Conservation (phyloP, 2,329 filamentous ascomycete genomes). For the Plenodomus lindquistii region DNA sequence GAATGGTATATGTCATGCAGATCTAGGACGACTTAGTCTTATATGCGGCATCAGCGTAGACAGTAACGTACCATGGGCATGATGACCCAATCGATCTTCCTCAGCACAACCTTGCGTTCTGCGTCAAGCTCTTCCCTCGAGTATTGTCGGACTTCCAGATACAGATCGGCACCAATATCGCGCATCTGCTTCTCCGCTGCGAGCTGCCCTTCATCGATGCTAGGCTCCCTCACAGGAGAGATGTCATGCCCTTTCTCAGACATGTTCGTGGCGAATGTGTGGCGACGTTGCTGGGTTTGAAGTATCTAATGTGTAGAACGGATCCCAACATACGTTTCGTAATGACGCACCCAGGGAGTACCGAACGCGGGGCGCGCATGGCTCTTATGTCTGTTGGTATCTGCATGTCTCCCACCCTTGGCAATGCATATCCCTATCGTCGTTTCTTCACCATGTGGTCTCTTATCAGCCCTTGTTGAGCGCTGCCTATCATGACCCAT, state of each 20-base stretch:
- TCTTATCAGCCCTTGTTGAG: conserved; percentile 7
- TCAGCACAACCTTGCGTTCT: conserved; percentile 48
- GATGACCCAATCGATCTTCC: conserved; percentile 53
- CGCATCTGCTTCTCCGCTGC: conserved; percentile 42
- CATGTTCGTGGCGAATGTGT: no score
- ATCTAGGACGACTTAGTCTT: conserved; percentile 24
- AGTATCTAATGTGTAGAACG: no score
- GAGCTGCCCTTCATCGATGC: conserved; percentile 33
- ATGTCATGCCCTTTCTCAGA: conserved; percentile 28
- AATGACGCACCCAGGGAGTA: neutral
- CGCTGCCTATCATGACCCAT: conserved; percentile 16
- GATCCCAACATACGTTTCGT: no score
- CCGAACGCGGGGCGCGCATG: neutral
- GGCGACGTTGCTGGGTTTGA: no score
- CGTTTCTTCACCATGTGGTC: neutral
- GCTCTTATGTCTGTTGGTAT: conserved; percentile 1
- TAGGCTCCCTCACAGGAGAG: conserved; percentile 24
- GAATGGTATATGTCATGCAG: conserved; percentile 51
- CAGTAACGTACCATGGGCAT: conserved; percentile 49
- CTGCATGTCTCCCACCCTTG: conserved; percentile 19
- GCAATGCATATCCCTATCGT: conserved; percentile 21
- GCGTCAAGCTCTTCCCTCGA: conserved; percentile 50
- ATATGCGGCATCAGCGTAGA: neutral
- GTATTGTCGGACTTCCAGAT: conserved; percentile 50
- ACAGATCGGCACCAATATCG: conserved; percentile 53